A percentile compares a stretch with the other conserved stretches of the same genome.
Conservation (phyloP, 1,139 yeast species). For the Hansenula lynferdii region DNA sequence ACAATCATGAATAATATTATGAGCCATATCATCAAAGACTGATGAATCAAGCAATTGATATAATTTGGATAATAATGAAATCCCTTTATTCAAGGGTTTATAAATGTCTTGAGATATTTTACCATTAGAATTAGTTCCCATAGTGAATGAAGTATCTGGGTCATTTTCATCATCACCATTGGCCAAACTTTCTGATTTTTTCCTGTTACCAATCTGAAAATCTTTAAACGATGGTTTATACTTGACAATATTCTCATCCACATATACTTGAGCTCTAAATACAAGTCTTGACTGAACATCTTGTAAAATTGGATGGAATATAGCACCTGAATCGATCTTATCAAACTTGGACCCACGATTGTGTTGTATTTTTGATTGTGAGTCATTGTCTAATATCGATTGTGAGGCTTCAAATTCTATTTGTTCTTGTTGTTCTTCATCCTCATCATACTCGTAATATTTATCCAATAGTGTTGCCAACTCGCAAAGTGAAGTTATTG, state of each 20-base stretch:
- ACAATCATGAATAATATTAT: conserved; percentile 78
- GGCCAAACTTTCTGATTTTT: conserved; percentile 17
- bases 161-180: conserved; percentile 7
- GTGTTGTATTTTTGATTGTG: no score
- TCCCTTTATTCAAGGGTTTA: conserved; percentile 69
- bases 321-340: conserved; percentile 44
- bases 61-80: conserved; percentile 68
- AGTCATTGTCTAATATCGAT: no score
- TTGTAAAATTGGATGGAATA: conserved; percentile 66
- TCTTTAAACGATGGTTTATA: conserved; percentile 69
- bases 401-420: no score
- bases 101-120: conserved; percentile 43
- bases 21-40: conserved; percentile 88
- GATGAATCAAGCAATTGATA: conserved; percentile 72
- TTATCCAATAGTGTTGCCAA: conserved; percentile 66
- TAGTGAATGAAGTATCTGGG: conserved; percentile 17
- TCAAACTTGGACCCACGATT: conserved; percentile 24
- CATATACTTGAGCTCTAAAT: conserved; percentile 68
- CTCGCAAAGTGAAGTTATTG: conserved; percentile 67
- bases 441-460: conserved; percentile 61
- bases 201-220: conserved; percentile 50
- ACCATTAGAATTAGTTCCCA: conserved; percentile 4
- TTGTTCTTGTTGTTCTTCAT: conserved; percentile 21
- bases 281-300: conserved; percentile 79
- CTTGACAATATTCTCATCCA: conserved; percentile 61